Conservation (phyloP, 345 rosid species). For the Hirschfeldia incana region DNA sequence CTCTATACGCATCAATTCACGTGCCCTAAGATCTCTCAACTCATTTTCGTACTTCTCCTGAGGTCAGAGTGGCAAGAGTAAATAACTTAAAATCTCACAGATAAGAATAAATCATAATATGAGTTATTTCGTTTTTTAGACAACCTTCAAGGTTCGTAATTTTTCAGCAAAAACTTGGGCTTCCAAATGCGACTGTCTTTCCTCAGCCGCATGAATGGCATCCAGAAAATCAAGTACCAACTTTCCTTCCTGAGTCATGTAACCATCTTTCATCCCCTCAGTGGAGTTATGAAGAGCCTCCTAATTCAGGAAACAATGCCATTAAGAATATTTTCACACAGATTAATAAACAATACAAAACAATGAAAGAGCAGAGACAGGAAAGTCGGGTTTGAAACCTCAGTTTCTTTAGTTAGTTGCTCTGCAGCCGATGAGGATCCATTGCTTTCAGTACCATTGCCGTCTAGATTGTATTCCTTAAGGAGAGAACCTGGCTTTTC, state of each 20-base stretch:
- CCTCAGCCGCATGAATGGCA: slow-evolving; percentile 92
- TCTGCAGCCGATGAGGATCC: slow-evolving; percentile 26
- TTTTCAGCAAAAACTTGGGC: slow-evolving; percentile 76
- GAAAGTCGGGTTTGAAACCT: slow-evolving; percentile 43
- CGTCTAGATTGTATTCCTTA: slow-evolving; percentile 67
- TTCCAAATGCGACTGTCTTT: slow-evolving; percentile 87
- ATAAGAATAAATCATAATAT: slow-evolving; percentile 2
- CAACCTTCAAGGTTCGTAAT: slow-evolving; percentile 71
- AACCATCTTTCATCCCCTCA: slow-evolving; percentile 58
- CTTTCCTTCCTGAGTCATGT: slow-evolving; percentile 66
- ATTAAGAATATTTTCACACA: slow-evolving; percentile 9
- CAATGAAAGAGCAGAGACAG: slow-evolving; percentile 5
- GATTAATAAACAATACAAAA: slow-evolving; percentile 14
- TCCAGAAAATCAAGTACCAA: slow-evolving; percentile 74
- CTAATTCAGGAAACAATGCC: slow-evolving; percentile 29
- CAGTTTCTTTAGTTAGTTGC: slow-evolving; percentile 40
- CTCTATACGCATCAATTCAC: slow-evolving; percentile 92
- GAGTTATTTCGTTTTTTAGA: slow-evolving; percentile 11
- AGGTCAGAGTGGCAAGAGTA: not conserved
- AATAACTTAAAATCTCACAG: not conserved
- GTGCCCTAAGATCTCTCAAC: slow-evolving; percentile 81
- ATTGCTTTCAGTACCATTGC: slow-evolving; percentile 42
- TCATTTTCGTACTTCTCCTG: slow-evolving; percentile 93
- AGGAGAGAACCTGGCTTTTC: slow-evolving; percentile 61
- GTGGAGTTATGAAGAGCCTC: slow-evolving; percentile 54